Evolutionary conservation across 805 yeast species (phyloP), one percentile per base, ranked within the genome.

Genomic region (Myxozyma geophila): DNA sequence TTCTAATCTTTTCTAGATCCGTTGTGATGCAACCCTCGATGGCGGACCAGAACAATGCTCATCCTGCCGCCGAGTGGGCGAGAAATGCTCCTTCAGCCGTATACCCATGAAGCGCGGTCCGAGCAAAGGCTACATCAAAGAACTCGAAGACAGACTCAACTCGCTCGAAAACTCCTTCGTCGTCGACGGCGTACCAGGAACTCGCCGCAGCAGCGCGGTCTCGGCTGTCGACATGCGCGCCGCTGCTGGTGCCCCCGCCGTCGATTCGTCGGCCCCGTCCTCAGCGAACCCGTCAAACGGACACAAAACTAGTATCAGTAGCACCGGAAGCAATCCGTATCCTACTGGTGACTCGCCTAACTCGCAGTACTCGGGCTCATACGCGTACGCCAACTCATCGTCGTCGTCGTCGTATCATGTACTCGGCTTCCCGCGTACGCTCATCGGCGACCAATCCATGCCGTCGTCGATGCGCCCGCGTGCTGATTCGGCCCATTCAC

Each of bases 71-170:
- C 81, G 84, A 58, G 78, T 81, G 50, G 80, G 80, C 67, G 86
- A 82, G 36, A 74, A 74, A 35, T 85, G 89, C 74, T 77, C 85
- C 8, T 85, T 85, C 69, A 79, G 83, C 28, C 77, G 88, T 40
- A 76, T 82, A 33, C 89, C 88, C 35, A 75, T 85, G 72, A 85
- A 85, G 67, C 76, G 89, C 59, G 89, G 89, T 0, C 89, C 89
- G 2, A 78, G 85, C 1, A 85, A 83, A 69, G 85, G 87, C 35
- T 68, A 70, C 58, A 69, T 69, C 55, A 70, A 68, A 40, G 72
- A 70, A 36, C 68, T 70, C 36, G 73, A 70, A 43, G 73, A 69
- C 54, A 60, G 72, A 36, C 70, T 70, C 47, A 70, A 67, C 52
- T 50, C 71, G 19, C 67, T 70, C 50, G 70, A 69, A 33, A 57